phyloP scores from a whole-genome alignment of 2,329 filamentous ascomycete species.

The Microdochium bolleyi region DNA sequence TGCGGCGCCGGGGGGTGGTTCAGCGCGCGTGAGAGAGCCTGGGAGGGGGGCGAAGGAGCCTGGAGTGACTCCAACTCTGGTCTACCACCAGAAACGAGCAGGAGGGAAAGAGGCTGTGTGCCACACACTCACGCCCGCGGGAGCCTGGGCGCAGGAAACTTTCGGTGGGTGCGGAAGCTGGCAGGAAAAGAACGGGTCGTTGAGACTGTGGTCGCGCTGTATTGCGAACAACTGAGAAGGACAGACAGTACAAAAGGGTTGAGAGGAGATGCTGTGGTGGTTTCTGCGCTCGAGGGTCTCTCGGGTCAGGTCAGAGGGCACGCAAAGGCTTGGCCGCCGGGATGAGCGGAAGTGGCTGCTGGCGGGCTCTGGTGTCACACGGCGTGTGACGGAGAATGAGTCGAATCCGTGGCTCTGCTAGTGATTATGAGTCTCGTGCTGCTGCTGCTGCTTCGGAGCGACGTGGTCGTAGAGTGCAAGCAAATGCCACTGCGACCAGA shows the following conservation, averaged over 20 bases:
- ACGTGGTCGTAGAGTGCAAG: constrained; percentile 37
- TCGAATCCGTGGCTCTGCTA: constrained; percentile 1
- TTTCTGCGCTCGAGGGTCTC: not conserved
- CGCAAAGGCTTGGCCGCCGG: not conserved
- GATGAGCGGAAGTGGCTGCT: not conserved
- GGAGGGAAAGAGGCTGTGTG: not conserved
- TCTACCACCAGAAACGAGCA: not conserved
- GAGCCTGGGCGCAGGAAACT: not conserved
- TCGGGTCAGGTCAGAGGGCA: not conserved
- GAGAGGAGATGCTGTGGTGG: not conserved
- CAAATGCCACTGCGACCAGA: constrained; percentile 36
- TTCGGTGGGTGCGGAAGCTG: not conserved
- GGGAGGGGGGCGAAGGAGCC: not conserved
- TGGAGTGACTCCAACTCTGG: not conserved
- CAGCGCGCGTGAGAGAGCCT: not conserved
- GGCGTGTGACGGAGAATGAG: constrained; percentile 2
- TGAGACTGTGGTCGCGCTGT: not conserved
- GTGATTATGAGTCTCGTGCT: no score
- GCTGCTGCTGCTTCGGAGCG: constrained; percentile 1
- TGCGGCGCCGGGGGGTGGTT: not conserved
- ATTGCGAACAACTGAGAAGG: constrained; percentile 1
- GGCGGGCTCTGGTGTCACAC: not conserved
- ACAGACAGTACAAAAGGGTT: constrained; percentile 1
- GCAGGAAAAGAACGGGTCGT: not conserved
- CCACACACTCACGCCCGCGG: not conserved